Conservation (phyloP, 805 yeast species). For the Blastobotrys chiropterorum region DNA sequence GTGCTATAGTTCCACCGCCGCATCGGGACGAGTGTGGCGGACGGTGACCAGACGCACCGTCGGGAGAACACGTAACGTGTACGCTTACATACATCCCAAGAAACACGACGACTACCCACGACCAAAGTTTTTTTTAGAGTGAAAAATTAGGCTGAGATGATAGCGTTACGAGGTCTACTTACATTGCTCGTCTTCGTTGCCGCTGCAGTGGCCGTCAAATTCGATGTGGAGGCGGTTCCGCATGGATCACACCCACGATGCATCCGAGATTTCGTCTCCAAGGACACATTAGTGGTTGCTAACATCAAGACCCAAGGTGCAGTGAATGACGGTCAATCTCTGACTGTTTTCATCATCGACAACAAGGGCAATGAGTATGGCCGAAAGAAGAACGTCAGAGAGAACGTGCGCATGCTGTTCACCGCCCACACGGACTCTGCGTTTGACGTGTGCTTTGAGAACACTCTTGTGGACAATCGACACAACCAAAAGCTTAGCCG, state of each 20-base stretch:
- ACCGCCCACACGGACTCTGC: conserved; percentile 78
- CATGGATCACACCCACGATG: conserved; percentile 52
- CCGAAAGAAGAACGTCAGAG: conserved; percentile 68
- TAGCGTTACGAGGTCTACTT: background rate
- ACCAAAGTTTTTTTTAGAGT: background rate
- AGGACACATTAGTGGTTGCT: conserved; percentile 83
- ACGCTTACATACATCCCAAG: background rate
- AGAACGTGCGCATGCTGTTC: conserved; percentile 69
- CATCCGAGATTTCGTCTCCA: conserved; percentile 83
- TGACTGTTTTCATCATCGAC: conserved; percentile 55
- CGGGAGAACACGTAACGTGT: background rate
- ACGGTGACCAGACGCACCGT: background rate
- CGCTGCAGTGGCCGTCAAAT: conserved; percentile 24
- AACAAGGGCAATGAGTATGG: conserved; percentile 81
- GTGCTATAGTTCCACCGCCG: too few relatives aligned
- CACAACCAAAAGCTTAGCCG: conserved; percentile 46
- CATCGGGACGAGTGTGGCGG: background rate
- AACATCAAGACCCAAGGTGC: conserved; percentile 68
- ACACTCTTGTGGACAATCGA: conserved; percentile 34
- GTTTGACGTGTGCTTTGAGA: conserved; percentile 87
- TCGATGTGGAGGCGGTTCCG: conserved; percentile 28
- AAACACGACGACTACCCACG: background rate
- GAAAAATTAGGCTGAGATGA: background rate
- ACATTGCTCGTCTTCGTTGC: background rate
- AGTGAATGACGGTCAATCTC: conserved; percentile 79